Base-by-base conservation (phyloP, 1,284 basidiomycete genomes). In the Pyrrhoderma lamaoense region DNA sequence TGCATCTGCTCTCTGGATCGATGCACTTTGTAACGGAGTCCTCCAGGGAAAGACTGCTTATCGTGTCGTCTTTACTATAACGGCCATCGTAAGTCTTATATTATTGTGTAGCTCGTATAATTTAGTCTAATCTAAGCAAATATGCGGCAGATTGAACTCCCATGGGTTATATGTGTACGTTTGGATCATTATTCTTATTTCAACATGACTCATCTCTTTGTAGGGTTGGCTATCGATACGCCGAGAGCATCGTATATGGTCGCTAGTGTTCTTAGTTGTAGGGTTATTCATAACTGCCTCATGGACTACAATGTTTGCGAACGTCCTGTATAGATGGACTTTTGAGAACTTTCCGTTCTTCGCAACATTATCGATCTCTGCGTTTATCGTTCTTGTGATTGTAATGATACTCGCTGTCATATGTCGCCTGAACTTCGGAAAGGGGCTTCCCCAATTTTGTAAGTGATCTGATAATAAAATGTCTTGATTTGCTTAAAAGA, bases 341-440 rank as follows among this genome's bases (percentile, higher is more conserved):
- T 59, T 63, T 57, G 49, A 56, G 42, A 59, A 57, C 35, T 63
- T 60, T 59, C 42, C 56, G 3, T 62, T 62, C 56, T 63, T 63
- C 48, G 60, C 57, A 9, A 55, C 57, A 11, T 45, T 60, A 19
- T 57, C 54, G 34, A 47, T 55, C 21, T 47, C 56, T 19, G 56
- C 58, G 11, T 52, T 58, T 22, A 43, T 55, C 19, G 35, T 62
- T 34, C 56, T 58, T 13, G 45, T 57, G 2, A 21, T 49, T 11
- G 55, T 57, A 1, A 42, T 62, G 42, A 54, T 52, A 13, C 54
- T 63, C 23, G 62, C 55, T 2, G 34, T 61, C 42, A 34, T 56
- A 3, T 59, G 60, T 21, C 56, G 60, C 14, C 25, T 49, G 25
- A 58, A 59, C 36, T 63, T 60, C 51, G 60, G 59, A 7, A 52